These are phyloP conservation scores for Cylindrotheca closterium DNA, from an alignment of 108 stramenopile species.

Conservation along the genomic window DNA sequence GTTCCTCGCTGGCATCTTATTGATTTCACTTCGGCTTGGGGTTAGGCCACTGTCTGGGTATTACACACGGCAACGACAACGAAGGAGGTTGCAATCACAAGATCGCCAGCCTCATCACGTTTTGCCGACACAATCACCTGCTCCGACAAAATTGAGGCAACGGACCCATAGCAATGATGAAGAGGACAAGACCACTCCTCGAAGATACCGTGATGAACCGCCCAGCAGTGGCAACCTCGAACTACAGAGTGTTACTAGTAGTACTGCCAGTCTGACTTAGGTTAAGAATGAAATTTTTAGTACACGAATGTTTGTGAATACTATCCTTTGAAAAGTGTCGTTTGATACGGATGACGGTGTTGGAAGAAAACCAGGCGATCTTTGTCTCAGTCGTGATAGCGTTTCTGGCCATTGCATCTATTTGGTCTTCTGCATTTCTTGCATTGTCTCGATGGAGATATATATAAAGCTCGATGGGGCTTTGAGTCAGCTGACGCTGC, in stretches of 20 bases:
- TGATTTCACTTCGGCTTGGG: constrained; percentile 10
- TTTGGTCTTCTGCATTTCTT: no score
- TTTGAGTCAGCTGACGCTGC: no score
- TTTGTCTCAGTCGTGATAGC: no score
- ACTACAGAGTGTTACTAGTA: constrained; percentile 2
- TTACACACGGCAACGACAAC: background rate
- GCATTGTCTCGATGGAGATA: no score
- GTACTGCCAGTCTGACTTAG: background rate
- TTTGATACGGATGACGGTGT: no score
- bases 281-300: constrained; percentile 1
- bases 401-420: no score
- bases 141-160: background rate
- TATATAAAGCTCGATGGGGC: no score
- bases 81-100: background rate
- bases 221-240: constrained; percentile 1
- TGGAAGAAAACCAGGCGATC: no score
- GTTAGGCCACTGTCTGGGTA: constrained; percentile 5
- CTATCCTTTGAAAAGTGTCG: no score
- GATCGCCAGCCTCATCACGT: background rate
- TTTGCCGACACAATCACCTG: background rate
- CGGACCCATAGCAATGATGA: background rate
- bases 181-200: background rate
- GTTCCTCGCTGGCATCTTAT: constrained; percentile 3
- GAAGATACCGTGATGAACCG: background rate
- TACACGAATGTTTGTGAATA: no score